These are phyloP conservation scores for Narthecium ossifragum DNA, from an alignment of 106 monocot species.

Conservation along the genomic window DNA sequence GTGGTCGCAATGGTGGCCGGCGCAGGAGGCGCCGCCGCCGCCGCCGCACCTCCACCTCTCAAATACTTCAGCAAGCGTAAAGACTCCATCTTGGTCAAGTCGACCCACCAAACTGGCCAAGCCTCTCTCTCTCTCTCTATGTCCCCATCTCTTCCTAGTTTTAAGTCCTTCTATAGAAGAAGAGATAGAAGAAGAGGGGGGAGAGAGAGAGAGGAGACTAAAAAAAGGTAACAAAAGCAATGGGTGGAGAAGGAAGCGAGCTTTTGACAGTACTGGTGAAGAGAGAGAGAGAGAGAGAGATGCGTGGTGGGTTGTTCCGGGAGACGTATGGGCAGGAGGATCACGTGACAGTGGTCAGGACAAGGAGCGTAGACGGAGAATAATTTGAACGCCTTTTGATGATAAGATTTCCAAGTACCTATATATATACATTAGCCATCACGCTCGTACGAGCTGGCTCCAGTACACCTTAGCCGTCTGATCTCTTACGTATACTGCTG, in stretches of 20 bases:
- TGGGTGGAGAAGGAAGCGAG: not conserved
- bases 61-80: constrained; percentile 33
- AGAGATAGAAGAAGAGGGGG: not conserved
- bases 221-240: not conserved
- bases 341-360: not conserved
- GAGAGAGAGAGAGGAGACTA: not conserved
- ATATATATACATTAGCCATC: too few species aligned
- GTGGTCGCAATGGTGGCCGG: constrained; percentile 6
- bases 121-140: not conserved
- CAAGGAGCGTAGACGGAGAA: too few species aligned
- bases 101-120: too few species aligned
- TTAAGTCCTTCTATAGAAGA: not conserved
- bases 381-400: too few species aligned
- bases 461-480: too few species aligned
- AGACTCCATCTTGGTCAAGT: constrained; percentile 30
- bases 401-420: too few species aligned
- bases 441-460: too few species aligned
- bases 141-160: not conserved
- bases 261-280: too few species aligned
- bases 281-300: too few species aligned
- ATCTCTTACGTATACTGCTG: too few species aligned
- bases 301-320: not conserved
- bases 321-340: not conserved
- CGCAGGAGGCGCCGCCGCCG: not conserved
- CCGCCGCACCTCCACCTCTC: not conserved